These are phyloP conservation scores for Rostrohypoxylon terebratum DNA, from an alignment of 495 filamentous ascomycete species.

Conservation along the genomic window DNA sequence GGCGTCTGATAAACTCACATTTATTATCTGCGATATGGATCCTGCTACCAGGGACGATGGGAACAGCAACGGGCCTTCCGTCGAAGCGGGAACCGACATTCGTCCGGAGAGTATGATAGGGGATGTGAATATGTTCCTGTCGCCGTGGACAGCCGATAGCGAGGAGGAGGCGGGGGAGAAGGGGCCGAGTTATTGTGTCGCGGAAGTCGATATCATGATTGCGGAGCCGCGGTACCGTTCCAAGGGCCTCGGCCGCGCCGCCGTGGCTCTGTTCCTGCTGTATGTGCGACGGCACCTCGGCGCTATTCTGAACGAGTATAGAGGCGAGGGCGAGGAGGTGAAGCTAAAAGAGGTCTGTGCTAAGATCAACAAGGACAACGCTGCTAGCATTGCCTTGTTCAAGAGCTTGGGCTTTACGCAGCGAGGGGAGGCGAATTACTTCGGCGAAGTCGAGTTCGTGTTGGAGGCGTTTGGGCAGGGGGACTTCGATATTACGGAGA, in stretches of 20 bases:
- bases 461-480: slow-evolving; percentile 41
- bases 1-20: slow-evolving; percentile 80
- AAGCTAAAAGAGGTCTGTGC: slow-evolving; percentile 56
- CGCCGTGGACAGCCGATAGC: slow-evolving; percentile 50
- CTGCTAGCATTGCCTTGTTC: slow-evolving; percentile 58
- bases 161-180: slow-evolving; percentile 13
- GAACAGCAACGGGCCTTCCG: not conserved
- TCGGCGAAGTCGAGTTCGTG: slow-evolving; percentile 62
- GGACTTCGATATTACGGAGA: not conserved
- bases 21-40: slow-evolving; percentile 70
- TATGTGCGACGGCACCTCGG: slow-evolving; percentile 67
- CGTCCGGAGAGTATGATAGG: slow-evolving; percentile 75
- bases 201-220: slow-evolving; percentile 92
- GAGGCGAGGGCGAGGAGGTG: not conserved
- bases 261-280: slow-evolving; percentile 73
- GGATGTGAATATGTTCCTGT: slow-evolving; percentile 88
- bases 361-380: slow-evolving; percentile 59
- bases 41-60: not conserved
- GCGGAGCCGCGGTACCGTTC: slow-evolving; percentile 69
- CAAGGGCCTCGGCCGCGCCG: slow-evolving; percentile 72
- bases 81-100: slow-evolving; percentile 61
- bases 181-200: slow-evolving; percentile 57
- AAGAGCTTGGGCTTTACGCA: slow-evolving; percentile 59
- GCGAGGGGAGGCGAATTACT: slow-evolving; percentile 61
- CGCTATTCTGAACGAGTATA: slow-evolving; percentile 69